Percentiles rank a stretch among this genome's conserved stretches.
Conservation (phyloP, 805 yeast genomes). For the Kodamaea laetipori region DNA sequence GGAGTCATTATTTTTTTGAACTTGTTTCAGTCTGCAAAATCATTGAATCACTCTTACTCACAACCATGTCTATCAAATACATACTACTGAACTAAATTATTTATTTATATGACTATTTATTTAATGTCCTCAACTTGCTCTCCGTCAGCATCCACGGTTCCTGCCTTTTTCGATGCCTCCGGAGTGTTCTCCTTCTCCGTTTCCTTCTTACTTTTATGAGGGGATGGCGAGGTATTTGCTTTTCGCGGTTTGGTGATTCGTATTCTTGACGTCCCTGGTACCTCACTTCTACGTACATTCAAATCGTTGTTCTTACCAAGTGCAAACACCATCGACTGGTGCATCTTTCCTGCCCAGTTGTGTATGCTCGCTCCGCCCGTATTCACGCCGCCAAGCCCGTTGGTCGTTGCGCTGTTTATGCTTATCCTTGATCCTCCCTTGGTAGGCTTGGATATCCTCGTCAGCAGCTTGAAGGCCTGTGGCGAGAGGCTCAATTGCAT, state of each 20-base stretch:
- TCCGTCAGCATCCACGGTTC: not conserved
- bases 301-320: conserved; percentile 15
- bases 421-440: not conserved
- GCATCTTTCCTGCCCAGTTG: conserved; percentile 11
- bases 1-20: too few relatives aligned
- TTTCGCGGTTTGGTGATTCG: conserved; percentile 12
- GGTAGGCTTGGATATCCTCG: not conserved
- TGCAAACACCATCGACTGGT: conserved; percentile 15
- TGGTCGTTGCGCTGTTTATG: conserved; percentile 6
- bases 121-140: not conserved
- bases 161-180: conserved; percentile 2
- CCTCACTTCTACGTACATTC: conserved; percentile 13
- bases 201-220: not conserved
- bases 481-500: too few relatives aligned
- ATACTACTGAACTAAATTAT: too few relatives aligned
- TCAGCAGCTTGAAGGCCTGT: too few relatives aligned
- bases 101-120: not conserved
- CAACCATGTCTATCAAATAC: too few relatives aligned
- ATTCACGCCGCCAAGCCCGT: conserved; percentile 4
- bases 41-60: too few relatives aligned
- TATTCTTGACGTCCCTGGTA: conserved; percentile 19
- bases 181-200: conserved; percentile 4
- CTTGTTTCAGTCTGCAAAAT: too few relatives aligned
- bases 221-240: conserved; percentile 6
- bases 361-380: conserved; percentile 8